Percentiles rank a stretch among this genome's conserved stretches.
These are phyloP conservation scores for Xylaria venustula DNA, from an alignment of 495 filamentous ascomycete genomes.

Conservation along the genomic window DNA sequence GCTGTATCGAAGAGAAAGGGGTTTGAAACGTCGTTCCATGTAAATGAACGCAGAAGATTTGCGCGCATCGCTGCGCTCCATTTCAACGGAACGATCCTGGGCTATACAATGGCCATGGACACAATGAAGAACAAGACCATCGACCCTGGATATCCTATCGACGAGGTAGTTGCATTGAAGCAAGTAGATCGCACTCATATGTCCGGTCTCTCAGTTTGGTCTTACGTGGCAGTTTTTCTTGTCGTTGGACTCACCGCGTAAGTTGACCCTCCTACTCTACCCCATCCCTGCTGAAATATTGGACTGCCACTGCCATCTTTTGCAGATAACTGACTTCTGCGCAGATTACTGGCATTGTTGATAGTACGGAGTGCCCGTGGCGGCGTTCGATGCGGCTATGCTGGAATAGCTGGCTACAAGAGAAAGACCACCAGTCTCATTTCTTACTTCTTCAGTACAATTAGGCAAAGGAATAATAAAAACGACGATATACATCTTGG, in stretches of 20 bases:
- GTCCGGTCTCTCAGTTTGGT: neutral
- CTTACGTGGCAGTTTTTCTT: neutral
- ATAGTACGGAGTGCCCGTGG: neutral
- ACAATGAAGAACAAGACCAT: neutral
- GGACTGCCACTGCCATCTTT: too few species aligned
- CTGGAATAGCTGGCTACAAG: neutral
- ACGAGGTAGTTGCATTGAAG: neutral
- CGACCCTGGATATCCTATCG: neutral
- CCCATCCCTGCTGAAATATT: too few species aligned
- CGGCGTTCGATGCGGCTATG: neutral
- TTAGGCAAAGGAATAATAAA: neutral
- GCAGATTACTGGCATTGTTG: neutral
- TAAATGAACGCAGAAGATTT: neutral
- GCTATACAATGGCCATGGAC: neutral
- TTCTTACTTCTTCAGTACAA: neutral
- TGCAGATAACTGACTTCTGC: neutral
- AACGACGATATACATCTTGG: neutral
- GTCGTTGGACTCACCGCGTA: neutral
- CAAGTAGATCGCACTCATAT: neutral
- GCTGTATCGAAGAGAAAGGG: neutral
- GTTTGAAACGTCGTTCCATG: neutral
- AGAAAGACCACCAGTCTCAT: neutral
- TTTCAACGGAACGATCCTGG: slow-evolving; percentile 1
- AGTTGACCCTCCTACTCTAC: neutral
- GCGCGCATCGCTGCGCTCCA: neutral